These are phyloP conservation scores for Aureobasidium sp. DNA, from an alignment of 2,329 filamentous ascomycete genomes.

Conservation along the genomic window DNA sequence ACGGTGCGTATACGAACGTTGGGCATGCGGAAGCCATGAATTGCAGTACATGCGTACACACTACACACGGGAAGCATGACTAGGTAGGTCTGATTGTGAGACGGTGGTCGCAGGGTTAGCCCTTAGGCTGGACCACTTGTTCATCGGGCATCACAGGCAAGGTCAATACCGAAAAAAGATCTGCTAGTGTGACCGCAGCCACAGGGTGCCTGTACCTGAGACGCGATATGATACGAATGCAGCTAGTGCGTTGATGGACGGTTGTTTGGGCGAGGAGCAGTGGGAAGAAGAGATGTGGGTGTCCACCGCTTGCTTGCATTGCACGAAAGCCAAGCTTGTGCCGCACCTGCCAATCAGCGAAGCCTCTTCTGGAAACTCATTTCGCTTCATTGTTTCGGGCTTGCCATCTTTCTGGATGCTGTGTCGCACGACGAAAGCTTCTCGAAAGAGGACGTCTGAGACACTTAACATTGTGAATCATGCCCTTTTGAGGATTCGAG, in stretches of 20 bases:
- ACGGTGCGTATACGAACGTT: slow-evolving; percentile 8
- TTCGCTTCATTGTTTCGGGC: slow-evolving; percentile 7
- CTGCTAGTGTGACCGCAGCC: not conserved
- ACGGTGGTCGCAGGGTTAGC: slow-evolving; percentile 5
- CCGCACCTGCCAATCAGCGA: slow-evolving; percentile 2
- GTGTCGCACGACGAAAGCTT: slow-evolving; percentile 6
- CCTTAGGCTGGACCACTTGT: slow-evolving; percentile 5
- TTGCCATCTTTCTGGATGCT: not conserved
- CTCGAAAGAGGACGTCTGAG: not conserved
- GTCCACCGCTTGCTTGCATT: slow-evolving; percentile 1
- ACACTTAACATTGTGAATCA: not conserved
- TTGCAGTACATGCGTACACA: not conserved
- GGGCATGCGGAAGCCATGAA: slow-evolving; percentile 6
- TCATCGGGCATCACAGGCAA: not conserved
- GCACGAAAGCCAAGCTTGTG: slow-evolving; percentile 1
- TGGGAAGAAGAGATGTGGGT: not conserved
- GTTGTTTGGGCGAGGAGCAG: not conserved
- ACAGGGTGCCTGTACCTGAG: not conserved
- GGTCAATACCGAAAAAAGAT: not conserved
- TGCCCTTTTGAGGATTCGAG: not conserved
- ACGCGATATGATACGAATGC: not conserved
- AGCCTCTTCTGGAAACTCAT: slow-evolving; percentile 5
- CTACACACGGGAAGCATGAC: slow-evolving; percentile 1
- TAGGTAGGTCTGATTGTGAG: slow-evolving; percentile 9
- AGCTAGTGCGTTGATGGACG: not conserved